Evolutionary conservation across 2,329 filamentous ascomycete genomes (phyloP).

Genomic region (Ophiosphaerella herpotricha): DNA sequence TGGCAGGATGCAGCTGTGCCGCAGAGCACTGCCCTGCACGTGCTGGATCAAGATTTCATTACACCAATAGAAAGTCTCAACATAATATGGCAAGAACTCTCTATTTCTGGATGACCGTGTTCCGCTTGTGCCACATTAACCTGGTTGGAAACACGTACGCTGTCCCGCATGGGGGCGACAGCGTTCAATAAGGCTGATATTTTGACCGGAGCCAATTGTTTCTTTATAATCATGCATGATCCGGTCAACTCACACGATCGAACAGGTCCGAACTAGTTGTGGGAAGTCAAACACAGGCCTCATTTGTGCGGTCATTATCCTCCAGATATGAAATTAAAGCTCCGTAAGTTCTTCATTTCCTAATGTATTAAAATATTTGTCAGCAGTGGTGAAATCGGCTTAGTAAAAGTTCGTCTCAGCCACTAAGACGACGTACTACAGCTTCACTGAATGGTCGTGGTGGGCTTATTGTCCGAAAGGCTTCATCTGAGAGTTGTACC

Average conservation of each 20-base stretch:
- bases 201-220: not conserved
- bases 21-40: not conserved
- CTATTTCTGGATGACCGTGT: conserved; percentile 4
- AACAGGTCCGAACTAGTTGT: not conserved
- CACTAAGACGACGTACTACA: conserved; percentile 30
- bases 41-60: conserved; percentile 3
- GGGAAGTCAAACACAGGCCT: too few species aligned
- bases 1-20: conserved; percentile 2
- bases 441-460: conserved; percentile 38
- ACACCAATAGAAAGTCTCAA: not conserved
- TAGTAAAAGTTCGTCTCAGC: conserved; percentile 7
- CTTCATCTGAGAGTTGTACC: conserved; percentile 38
- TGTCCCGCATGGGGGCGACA: conserved; percentile 9
- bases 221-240: not conserved
- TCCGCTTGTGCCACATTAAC: not conserved
- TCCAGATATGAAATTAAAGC: too few species aligned
- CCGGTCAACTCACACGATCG: too few species aligned
- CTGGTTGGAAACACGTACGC: conserved; percentile 1
- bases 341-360: too few species aligned
- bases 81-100: conserved; percentile 1
- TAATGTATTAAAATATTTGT: too few species aligned
- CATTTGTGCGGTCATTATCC: too few species aligned
- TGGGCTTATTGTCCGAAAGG: conserved; percentile 27
- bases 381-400: too few species aligned
- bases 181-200: conserved; percentile 2